These are phyloP conservation scores for Centella asiatica DNA, from an alignment of 129 eudicot species.

Conservation along the genomic window DNA sequence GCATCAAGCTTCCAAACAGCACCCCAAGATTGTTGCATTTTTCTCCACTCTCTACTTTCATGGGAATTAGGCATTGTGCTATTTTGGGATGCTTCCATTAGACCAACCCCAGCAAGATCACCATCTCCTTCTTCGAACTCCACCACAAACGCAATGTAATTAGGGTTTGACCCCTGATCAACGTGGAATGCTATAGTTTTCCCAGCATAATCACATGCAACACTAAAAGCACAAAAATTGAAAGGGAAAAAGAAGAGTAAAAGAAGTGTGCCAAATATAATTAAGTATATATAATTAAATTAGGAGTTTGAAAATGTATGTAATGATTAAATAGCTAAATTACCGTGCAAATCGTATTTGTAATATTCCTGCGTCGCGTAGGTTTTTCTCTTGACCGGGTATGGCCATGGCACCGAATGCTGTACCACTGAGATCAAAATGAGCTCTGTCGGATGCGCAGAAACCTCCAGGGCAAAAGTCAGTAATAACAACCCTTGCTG, in stretches of 20 bases:
- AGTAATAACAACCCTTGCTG: conserved; percentile 68
- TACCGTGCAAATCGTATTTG: conserved; percentile 59
- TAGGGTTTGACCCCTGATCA: conserved; percentile 74
- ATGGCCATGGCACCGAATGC: conserved; percentile 89
- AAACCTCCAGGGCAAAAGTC: conserved; percentile 77
- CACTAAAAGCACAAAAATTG: conserved; percentile 30
- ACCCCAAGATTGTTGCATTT: conserved; percentile 86
- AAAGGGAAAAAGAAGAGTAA: not conserved
- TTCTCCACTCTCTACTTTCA: conserved; percentile 35
- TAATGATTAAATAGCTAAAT: not conserved
- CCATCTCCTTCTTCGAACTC: conserved; percentile 86
- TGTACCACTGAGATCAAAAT: conserved; percentile 88
- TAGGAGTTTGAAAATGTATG: not conserved
- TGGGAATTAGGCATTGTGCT: not conserved
- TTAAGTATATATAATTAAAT: no score
- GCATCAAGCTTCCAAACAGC: conserved; percentile 71
- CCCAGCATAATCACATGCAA: conserved; percentile 59
- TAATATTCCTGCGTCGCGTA: conserved; percentile 68
- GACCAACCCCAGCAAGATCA: conserved; percentile 52
- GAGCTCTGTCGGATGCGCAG: conserved; percentile 51
- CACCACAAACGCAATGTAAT: conserved; percentile 53
- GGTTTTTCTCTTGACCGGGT: conserved; percentile 55
- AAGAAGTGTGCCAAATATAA: no score
- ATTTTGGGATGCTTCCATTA: conserved; percentile 33
- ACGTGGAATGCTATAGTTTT: conserved; percentile 57